Evolutionary conservation across 2,329 filamentous ascomycete species (phyloP).

Genomic region (Cladosporium sp.): DNA sequence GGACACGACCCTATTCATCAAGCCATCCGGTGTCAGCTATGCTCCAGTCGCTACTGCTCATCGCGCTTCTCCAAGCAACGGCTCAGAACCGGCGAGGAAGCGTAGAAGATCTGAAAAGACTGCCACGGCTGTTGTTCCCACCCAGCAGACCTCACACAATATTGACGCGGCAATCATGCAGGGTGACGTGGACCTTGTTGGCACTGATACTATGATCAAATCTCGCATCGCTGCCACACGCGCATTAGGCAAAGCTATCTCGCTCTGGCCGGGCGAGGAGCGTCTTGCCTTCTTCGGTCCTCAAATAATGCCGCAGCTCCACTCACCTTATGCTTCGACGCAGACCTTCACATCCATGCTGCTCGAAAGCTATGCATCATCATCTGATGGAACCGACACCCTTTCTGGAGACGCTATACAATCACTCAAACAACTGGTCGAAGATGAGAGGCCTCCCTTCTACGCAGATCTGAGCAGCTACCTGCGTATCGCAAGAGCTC

Average conservation of each 20-base stretch:
- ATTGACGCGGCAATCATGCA: constrained; percentile 98
- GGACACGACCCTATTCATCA: constrained; percentile 84
- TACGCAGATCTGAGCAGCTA: constrained; percentile 90
- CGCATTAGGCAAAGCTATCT: constrained; percentile 81
- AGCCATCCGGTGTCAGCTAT: constrained; percentile 85
- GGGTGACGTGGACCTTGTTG: constrained; percentile 91
- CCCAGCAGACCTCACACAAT: constrained; percentile 70
- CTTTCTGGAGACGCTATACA: constrained; percentile 52
- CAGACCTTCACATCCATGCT: constrained; percentile 80
- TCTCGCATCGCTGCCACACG: constrained; percentile 83
- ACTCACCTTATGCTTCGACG: constrained; percentile 74
- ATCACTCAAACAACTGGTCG: constrained; percentile 69
- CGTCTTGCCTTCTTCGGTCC: constrained; percentile 62
- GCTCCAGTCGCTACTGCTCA: constrained; percentile 45
- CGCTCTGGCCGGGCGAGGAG: constrained; percentile 61
- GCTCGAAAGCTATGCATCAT: constrained; percentile 79
- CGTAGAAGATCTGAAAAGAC: constrained; percentile 80
- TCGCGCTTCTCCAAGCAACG: constrained; percentile 43
- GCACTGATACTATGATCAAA: constrained; percentile 79
- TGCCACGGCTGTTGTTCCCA: constrained; percentile 46
- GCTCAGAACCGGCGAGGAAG: constrained; percentile 66
- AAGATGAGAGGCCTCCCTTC: constrained; percentile 72
- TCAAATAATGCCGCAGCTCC: constrained; percentile 61
- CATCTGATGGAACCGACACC: constrained; percentile 18
- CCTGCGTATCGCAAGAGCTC: constrained; percentile 81